Evolutionary conservation across 2,329 filamentous ascomycete genomes (phyloP), one percentile per base, ranked within the genome.

Genomic region (Alternaria metachromatica): DNA sequence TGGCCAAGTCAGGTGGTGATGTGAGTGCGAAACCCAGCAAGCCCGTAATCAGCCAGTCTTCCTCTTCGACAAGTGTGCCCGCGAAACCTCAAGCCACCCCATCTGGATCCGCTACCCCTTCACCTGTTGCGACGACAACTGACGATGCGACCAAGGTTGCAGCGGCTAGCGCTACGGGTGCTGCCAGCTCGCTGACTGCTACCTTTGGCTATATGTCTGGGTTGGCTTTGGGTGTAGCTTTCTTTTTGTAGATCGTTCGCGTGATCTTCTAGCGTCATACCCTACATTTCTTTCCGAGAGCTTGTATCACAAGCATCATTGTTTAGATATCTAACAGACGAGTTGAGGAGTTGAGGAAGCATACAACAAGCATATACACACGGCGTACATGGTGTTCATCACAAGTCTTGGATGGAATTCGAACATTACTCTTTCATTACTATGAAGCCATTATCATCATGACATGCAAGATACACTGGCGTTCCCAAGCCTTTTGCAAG

Each of bases 1-100:
- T 66, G 51, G 70, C 70, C 21, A 63, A 72, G 25, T 60, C 64
- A 11, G 58, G 30, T 49, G 59, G 58, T 44, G 49, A 63, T 26
- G 66, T 64, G 51, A 72, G 65, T 63, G 57, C 54, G 33, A 49
- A 62, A 63, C 58, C 64, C 56, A 56, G 58, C 56, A 62, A 58
- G 28, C 54, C 67, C 55, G 28, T 56, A 21, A 25, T 60, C 15
- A 41, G 50, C 20, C 37, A 55, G 12, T 62, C 62, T 43, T 4
- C 58, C 9, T 33, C 53, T 20, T 44, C 58, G 33, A 44, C 45
- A 33, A 63, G 50, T 13, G 51, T 59, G 13, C 30, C 54, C 13
- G 64, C 62, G 21, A 65, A 57, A 30, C 44, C 67, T 1, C 49
- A 45, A 12, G 56, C 58, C 8, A 43, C 60, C 8, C 12, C 51